A percentile compares a stretch with the other conserved stretches of the same genome.
Conservation (phyloP, 1,284 basidiomycete species). For the Apiotrichum akiyoshidainum region DNA sequence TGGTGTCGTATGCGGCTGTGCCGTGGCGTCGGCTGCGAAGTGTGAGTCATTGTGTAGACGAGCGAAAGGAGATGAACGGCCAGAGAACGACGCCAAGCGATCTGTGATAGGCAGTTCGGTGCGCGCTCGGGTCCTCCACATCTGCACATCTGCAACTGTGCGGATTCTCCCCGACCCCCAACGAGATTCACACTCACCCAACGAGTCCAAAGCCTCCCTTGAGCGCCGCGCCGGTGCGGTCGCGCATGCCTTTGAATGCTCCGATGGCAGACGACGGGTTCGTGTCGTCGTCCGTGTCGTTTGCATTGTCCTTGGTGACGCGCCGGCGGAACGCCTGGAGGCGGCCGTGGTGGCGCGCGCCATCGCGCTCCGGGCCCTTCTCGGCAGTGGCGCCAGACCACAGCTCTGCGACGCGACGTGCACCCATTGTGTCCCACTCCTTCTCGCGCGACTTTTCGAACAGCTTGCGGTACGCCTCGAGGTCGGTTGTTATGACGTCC, state of each 20-base stretch:
- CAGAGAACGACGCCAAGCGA: too few relatives aligned
- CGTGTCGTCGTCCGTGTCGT: conserved; percentile 10
- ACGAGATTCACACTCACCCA: conserved; percentile 24
- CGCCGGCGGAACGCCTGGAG: conserved; percentile 12
- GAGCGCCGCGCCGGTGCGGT: conserved; percentile 35
- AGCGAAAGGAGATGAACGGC: too few relatives aligned
- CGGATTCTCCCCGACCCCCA: background rate
- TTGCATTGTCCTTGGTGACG: conserved; percentile 4
- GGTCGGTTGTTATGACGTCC: conserved; percentile 39
- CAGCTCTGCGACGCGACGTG: conserved; percentile 38
- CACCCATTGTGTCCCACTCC: conserved; percentile 45
- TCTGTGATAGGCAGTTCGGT: too few relatives aligned
- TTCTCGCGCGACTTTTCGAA: conserved; percentile 43
- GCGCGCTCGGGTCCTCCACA: background rate
- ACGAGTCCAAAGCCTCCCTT: conserved; percentile 38
- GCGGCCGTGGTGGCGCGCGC: conserved; percentile 1
- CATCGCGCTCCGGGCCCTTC: conserved; percentile 2
- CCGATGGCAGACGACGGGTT: conserved; percentile 5
- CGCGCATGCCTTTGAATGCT: conserved; percentile 32
- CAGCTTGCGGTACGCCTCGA: conserved; percentile 41
- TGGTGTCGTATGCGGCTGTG: conserved; percentile 31
- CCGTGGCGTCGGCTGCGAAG: conserved; percentile 3
- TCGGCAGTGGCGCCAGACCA: conserved; percentile 36
- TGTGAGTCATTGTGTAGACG: background rate
- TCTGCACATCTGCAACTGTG: background rate